A percentile compares a stretch with the other conserved stretches of the same genome.
These are phyloP conservation scores for Tanacetum coccineum DNA, from an alignment of 129 eudicot species.

Conservation along the genomic window DNA sequence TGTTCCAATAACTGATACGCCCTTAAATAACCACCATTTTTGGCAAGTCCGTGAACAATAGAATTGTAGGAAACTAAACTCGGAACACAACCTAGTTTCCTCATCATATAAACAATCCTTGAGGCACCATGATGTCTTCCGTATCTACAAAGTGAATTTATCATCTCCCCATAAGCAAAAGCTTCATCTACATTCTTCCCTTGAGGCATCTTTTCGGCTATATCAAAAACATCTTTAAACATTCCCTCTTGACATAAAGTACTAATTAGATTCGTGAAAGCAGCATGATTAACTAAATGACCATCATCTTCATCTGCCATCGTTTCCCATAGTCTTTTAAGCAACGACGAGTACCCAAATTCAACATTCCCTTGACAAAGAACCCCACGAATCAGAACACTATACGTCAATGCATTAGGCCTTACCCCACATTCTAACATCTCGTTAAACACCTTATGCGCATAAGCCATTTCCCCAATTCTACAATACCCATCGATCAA, in stretches of 20 bases:
- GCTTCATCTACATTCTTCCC: constrained; percentile 48
- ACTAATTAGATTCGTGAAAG: constrained; percentile 59
- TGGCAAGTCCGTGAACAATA: too few relatives aligned
- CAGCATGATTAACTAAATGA: constrained; percentile 28
- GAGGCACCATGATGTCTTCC: too few relatives aligned
- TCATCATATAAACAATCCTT: constrained; percentile 47
- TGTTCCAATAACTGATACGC: constrained; percentile 53
- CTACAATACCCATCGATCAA: constrained; percentile 27
- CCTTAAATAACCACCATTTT: too few relatives aligned
- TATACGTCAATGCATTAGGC: too few relatives aligned
- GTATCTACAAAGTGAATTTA: constrained; percentile 16
- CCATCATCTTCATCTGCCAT: too few relatives aligned
- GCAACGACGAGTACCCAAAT: too few relatives aligned
- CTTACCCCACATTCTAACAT: too few relatives aligned
- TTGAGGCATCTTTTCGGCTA: constrained; percentile 67
- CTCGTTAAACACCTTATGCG: too few relatives aligned
- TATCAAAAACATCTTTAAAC: constrained; percentile 45
- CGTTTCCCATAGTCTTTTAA: too few relatives aligned
- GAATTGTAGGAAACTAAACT: constrained; percentile 60
- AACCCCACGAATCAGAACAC: too few relatives aligned
- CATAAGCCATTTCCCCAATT: too few relatives aligned
- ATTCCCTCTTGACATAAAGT: constrained; percentile 61
- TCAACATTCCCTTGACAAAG: too few relatives aligned
- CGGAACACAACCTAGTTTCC: constrained; percentile 56
- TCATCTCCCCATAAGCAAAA: constrained; percentile 75